phyloP scores from a whole-genome alignment of 2,329 filamentous ascomycete genomes.

The Aspergillus fischeri region DNA sequence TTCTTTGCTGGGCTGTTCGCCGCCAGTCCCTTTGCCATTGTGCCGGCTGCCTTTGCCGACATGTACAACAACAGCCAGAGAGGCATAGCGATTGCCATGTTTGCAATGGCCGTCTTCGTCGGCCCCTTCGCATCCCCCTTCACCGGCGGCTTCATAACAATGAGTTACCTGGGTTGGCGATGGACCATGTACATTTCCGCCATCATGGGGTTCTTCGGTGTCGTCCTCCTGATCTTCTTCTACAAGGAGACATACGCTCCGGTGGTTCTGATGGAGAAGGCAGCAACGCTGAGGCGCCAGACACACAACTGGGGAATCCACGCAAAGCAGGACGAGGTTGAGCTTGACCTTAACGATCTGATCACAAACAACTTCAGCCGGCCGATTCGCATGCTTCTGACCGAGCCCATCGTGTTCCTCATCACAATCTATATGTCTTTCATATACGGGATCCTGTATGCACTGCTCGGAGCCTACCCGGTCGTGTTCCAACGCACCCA shows the following conservation, averaged over 20 bases:
- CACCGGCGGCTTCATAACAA: constrained; percentile 48
- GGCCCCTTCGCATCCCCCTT: constrained; percentile 49
- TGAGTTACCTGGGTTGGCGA: constrained; percentile 46
- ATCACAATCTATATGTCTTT: constrained; percentile 29
- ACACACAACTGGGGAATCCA: constrained; percentile 59
- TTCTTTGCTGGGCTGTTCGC: constrained; percentile 47
- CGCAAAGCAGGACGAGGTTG: constrained; percentile 51
- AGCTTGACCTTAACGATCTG: constrained; percentile 46
- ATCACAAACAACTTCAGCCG: constrained; percentile 47
- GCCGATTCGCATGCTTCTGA: constrained; percentile 37
- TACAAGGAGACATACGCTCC: constrained; percentile 54
- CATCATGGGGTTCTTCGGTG: constrained; percentile 51
- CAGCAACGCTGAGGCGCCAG: constrained; percentile 47
- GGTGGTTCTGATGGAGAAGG: constrained; percentile 28
- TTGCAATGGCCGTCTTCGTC: constrained; percentile 47
- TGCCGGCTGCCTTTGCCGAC: constrained; percentile 43
- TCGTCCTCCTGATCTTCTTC: constrained; percentile 37
- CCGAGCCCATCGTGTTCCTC: constrained; percentile 37
- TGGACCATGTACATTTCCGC: constrained; percentile 51
- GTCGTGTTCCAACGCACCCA: constrained; percentile 24
- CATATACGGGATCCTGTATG: constrained; percentile 29
- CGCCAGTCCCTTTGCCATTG: constrained; percentile 41
- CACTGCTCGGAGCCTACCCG: constrained; percentile 26
- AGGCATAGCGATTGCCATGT: constrained; percentile 44
- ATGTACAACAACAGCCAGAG: constrained; percentile 47